These are phyloP conservation scores for Leishmania martiniquensis DNA, from an alignment of 208 protist genomes.

Conservation along the genomic window DNA sequence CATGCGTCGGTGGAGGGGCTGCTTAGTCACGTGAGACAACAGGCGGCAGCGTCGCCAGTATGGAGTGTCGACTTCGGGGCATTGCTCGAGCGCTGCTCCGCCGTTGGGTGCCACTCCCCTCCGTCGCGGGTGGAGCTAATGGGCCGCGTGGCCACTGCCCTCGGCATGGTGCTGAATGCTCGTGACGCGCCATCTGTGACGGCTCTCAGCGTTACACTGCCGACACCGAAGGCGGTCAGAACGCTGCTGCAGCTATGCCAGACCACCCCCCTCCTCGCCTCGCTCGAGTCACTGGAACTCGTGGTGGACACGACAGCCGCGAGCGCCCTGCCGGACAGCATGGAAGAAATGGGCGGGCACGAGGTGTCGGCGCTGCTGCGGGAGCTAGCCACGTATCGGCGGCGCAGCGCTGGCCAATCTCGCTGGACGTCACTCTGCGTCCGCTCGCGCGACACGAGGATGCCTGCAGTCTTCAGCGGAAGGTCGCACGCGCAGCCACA, in stretches of 20 bases:
- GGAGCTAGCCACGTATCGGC: constrained; percentile 6
- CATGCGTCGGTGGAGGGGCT: constrained; percentile 4
- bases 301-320: constrained; percentile 22
- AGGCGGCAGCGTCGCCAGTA: constrained; percentile 13
- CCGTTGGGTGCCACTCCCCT: constrained; percentile 9
- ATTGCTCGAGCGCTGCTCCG: constrained; percentile 14
- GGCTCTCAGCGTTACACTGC: constrained; percentile 24
- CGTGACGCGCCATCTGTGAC: constrained; percentile 6
- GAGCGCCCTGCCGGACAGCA: constrained; percentile 1
- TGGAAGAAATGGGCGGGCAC: constrained; percentile 1
- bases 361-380: constrained; percentile 27
- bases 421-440: constrained; percentile 9
- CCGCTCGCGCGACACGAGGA: constrained; percentile 2
- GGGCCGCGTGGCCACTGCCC: constrained; percentile 11
- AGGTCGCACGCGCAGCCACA: neutral
- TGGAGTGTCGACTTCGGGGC: constrained; percentile 57
- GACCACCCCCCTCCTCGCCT: constrained; percentile 21
- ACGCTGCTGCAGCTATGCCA: constrained; percentile 13
- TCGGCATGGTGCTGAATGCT: constrained; percentile 14
- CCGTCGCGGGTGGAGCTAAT: constrained; percentile 19
- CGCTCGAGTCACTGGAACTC: constrained; percentile 35
- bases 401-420: constrained; percentile 3
- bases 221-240: constrained; percentile 11
- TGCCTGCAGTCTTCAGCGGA: neutral
- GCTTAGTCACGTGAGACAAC: constrained; percentile 1